Base-by-base conservation (phyloP, 2,329 filamentous ascomycete species). In the Fusarium oligoseptatum region DNA sequence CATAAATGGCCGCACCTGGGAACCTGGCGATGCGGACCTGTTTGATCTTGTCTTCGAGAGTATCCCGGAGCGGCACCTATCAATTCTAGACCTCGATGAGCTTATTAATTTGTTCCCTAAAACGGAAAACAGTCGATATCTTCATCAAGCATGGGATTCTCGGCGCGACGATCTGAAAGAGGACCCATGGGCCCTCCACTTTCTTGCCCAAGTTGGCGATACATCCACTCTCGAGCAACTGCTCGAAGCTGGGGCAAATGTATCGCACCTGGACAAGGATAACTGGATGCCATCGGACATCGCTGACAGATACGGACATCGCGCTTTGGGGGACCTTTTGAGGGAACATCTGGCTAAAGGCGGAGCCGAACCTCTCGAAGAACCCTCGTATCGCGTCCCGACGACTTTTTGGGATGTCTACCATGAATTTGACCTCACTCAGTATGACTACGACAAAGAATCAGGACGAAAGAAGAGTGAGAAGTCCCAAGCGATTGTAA, bases 361-460 rank as follows among this genome's bases (percentile, higher is more conserved):
- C 11, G 6, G 12, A 6, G 11, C 2, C 4, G 29, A 8, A 7
- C n/a, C 2, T 10, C 34, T 6, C 29, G 2, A 36, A 0, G 4
- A 6, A 9, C 55, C n/a, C 6, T 20, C 29, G 29, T 39, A 57
- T 29, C 55, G 20, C 34, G 29, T n/a, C 17, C 34, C 34, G 3
- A 3, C 12, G n/a, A 37, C 3, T 2, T 4, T 43, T 7, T 6
- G 12, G 12, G 34, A 37, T 37, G 14, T 37, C 34, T 37, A 37
- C 34, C 12, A 37, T 15, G 34, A 37, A 11, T 32, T 32, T 32
- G 9, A 32, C 29, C 29, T 32, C 9, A 32, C 2, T 2, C 29
- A 10, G 2, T 32, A 10, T 32, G 9, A 7, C 3, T 10, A 10
- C 9, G 39, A 12, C 11, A 41, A 12, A n/a, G 39, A 6, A 20